A percentile compares a stretch with the other conserved stretches of the same genome.
Evolutionary conservation across 2,329 filamentous ascomycete species (phyloP).

Genomic region (Stemphylium lycopersici): DNA sequence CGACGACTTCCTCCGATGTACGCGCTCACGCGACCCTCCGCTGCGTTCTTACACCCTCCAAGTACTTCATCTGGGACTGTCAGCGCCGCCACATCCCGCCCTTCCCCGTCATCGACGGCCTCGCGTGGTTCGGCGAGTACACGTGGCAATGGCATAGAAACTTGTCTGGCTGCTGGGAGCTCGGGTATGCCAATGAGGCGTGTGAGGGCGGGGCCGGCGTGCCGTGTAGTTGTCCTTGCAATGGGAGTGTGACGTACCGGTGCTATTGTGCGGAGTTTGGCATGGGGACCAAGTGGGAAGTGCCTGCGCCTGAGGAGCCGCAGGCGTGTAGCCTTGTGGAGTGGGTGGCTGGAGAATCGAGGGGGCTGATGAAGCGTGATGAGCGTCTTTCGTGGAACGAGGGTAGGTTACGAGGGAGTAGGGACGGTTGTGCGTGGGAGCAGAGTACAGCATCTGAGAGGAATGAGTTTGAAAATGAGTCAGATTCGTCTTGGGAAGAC

Average conservation of each 20-base stretch:
- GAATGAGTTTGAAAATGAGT: neutral
- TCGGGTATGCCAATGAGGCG: neutral
- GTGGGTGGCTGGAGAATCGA: constrained; percentile 9
- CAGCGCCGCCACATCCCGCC: neutral
- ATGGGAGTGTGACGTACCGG: neutral
- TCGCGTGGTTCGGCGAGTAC: constrained; percentile 13
- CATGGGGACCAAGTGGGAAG: neutral
- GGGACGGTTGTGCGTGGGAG: neutral
- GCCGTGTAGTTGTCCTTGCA: constrained; percentile 2
- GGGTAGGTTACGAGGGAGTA: too few relatives aligned
- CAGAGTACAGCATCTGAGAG: neutral
- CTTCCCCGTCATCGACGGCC: constrained; percentile 1
- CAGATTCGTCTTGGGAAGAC: neutral
- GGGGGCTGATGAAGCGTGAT: neutral
- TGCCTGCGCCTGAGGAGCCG: constrained; percentile 7
- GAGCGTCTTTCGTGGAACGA: neutral
- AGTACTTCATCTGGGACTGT: neutral
- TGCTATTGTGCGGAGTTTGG: constrained; percentile 12
- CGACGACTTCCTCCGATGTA: constrained; percentile 3
- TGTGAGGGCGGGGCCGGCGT: neutral
- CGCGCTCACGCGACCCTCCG: constrained; percentile 2
- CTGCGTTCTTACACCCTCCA: neutral
- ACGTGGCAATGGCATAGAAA: constrained; percentile 21
- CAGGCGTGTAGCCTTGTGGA: constrained; percentile 12
- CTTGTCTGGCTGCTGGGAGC: constrained; percentile 12